A percentile compares a stretch with the other conserved stretches of the same genome.
Conservation (phyloP, 192 early-diverging fungal genomes). For the Tieghemiomyces parasiticus region DNA sequence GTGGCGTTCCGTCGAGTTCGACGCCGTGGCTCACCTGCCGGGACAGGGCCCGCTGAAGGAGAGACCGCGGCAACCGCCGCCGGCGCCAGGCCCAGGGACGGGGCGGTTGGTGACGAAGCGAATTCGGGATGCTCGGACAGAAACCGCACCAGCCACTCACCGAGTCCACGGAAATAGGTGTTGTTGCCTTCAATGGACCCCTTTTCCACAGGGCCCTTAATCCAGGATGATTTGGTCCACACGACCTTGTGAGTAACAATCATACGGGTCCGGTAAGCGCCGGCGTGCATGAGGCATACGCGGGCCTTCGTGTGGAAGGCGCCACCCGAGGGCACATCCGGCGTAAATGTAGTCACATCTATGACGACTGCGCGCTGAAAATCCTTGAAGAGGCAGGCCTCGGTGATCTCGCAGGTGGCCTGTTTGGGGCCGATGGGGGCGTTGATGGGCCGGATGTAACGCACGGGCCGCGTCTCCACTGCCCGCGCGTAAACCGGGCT, state of each 20-base stretch:
- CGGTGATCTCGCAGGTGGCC: conserved; percentile 23
- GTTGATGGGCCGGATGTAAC: conserved; percentile 27
- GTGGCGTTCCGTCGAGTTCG: not conserved
- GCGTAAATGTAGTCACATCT: conserved; percentile 26
- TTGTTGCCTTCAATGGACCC: conserved; percentile 31
- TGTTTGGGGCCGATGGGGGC: conserved; percentile 33
- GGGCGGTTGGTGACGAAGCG: not conserved
- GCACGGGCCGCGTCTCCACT: conserved; percentile 23
- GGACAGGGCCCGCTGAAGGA: not conserved
- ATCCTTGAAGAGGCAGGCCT: conserved; percentile 17
- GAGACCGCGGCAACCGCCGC: not conserved
- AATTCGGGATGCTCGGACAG: conserved; percentile 3
- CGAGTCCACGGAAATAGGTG: conserved; percentile 2
- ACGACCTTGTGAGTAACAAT: conserved; percentile 29
- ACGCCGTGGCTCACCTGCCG: not conserved
- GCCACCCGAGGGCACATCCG: conserved; percentile 29
- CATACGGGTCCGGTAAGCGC: conserved; percentile 15
- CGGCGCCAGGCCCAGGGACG: not conserved
- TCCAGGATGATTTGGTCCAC: conserved; percentile 33
- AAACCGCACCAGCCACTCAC: not conserved
- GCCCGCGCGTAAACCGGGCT: conserved; percentile 1
- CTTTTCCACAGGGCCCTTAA: conserved; percentile 29
- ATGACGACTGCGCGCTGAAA: conserved; percentile 21
- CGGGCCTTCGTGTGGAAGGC: conserved; percentile 30
- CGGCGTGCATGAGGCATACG: conserved; percentile 26